Conservation (phyloP, 2,329 filamentous ascomycete genomes). For the Botryotinia calthae region DNA sequence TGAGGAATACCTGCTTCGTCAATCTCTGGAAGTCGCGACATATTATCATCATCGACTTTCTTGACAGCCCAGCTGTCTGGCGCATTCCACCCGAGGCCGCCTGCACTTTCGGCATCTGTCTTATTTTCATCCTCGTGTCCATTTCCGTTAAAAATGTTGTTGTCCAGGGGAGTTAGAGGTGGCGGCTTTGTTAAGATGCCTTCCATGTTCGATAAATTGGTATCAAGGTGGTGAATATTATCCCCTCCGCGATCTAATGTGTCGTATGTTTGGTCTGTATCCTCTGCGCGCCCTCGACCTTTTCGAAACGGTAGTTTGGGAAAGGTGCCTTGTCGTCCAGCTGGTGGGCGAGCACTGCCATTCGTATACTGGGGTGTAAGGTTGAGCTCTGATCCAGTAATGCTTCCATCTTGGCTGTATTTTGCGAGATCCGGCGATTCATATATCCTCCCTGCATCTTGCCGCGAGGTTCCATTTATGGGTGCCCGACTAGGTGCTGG, state of each 20-base stretch:
- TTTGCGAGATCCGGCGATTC: slow-evolving; percentile 33
- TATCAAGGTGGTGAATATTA: slow-evolving; percentile 72
- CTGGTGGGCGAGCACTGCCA: slow-evolving; percentile 24
- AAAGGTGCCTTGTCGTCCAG: slow-evolving; percentile 35
- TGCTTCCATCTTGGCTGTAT: slow-evolving; percentile 36
- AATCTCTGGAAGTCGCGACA: slow-evolving; percentile 54
- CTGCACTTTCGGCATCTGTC: slow-evolving; percentile 32
- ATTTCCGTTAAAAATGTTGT: slow-evolving; percentile 46
- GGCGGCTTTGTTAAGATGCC: slow-evolving; percentile 76
- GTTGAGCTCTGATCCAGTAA: slow-evolving; percentile 34
- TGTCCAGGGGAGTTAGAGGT: slow-evolving; percentile 69
- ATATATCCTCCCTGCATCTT: slow-evolving; percentile 28
- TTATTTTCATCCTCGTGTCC: slow-evolving; percentile 46
- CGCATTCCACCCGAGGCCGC: slow-evolving; percentile 73
- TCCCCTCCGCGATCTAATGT: slow-evolving; percentile 26
- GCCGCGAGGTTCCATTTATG: slow-evolving; percentile 36
- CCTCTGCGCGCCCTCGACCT: slow-evolving; percentile 52
- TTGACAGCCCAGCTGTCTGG: slow-evolving; percentile 97
- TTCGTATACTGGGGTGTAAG: slow-evolving; percentile 25
- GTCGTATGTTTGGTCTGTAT: slow-evolving; percentile 51
- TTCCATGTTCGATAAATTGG: slow-evolving; percentile 85
- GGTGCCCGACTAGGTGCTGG: slow-evolving; percentile 55
- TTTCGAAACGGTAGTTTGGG: slow-evolving; percentile 62
- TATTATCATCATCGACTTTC: slow-evolving; percentile 64
- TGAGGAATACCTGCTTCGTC: slow-evolving; percentile 68